phyloP scores from a whole-genome alignment of 257 asterid genomes.

The Hygrophila difformis region DNA sequence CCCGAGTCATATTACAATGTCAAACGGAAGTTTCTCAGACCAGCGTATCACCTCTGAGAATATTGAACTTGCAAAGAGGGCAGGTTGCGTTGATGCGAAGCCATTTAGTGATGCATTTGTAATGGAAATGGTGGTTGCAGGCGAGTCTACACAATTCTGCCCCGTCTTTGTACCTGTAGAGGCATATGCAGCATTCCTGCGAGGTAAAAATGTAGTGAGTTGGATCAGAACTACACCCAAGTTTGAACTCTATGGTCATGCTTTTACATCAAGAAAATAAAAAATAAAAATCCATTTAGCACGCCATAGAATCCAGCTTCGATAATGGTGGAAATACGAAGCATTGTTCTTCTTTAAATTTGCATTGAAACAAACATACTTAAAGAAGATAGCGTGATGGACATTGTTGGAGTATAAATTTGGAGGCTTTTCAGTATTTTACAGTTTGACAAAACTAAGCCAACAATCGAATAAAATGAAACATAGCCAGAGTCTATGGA shows the following conservation, averaged over 20 bases:
- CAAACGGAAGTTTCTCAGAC: too few species aligned
- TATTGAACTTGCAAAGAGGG: slow-evolving; percentile 82
- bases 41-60: slow-evolving; percentile 44
- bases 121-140: slow-evolving; percentile 93
- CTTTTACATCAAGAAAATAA: neutral
- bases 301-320: too few species aligned
- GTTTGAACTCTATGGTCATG: too few species aligned
- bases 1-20: too few species aligned
- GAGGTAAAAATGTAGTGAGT: neutral
- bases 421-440: too few species aligned
- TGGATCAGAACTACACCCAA: too few species aligned
- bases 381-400: too few species aligned
- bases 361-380: too few species aligned
- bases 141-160: slow-evolving; percentile 73
- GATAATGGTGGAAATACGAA: too few species aligned
- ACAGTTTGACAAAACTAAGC: neutral
- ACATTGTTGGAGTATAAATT: too few species aligned
- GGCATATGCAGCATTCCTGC: slow-evolving; percentile 97
- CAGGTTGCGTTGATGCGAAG: slow-evolving; percentile 85
- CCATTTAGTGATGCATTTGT: slow-evolving; percentile 68
- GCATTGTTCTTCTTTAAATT: too few species aligned
- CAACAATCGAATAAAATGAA: neutral
- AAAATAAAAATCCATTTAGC: too few species aligned
- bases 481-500: neutral
- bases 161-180: slow-evolving; percentile 58